phyloP scores from a whole-genome alignment of 2,329 filamentous ascomycete species.

The Gnomoniopsis sp. region DNA sequence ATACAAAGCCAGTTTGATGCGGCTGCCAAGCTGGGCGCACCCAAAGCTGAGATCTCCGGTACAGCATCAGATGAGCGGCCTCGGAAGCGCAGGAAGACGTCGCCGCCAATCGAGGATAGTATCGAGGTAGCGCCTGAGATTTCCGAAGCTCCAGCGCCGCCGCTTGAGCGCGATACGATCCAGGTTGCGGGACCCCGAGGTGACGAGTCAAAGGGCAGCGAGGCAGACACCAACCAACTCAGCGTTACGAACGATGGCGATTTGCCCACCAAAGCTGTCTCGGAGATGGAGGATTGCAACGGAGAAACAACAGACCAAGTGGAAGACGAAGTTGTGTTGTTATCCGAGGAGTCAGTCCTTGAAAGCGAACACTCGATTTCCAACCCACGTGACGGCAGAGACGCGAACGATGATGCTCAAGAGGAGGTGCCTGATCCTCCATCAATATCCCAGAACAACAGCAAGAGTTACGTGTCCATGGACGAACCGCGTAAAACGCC shows the following conservation, averaged over 20 bases:
- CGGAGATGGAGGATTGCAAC: not conserved
- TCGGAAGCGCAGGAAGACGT: slow-evolving; percentile 21
- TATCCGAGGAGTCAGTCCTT: slow-evolving; percentile 8
- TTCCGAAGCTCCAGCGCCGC: not conserved
- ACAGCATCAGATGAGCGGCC: slow-evolving; percentile 26
- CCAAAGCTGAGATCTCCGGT: slow-evolving; percentile 28
- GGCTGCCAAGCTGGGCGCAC: slow-evolving; percentile 34
- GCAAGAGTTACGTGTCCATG: not conserved
- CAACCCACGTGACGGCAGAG: not conserved
- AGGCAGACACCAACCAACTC: not conserved
- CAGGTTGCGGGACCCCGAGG: not conserved
- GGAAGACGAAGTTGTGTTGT: slow-evolving; percentile 8
- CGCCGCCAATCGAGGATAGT: slow-evolving; percentile 11
- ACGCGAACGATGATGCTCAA: not conserved
- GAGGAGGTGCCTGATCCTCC: not conserved
- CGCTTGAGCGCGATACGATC: not conserved
- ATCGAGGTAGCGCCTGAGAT: slow-evolving; percentile 12
- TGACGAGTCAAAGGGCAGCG: not conserved
- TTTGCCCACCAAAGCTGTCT: not conserved
- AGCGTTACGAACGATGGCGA: not conserved
- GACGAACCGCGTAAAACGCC: not conserved
- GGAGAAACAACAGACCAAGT: not conserved
- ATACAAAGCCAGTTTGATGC: slow-evolving; percentile 66
- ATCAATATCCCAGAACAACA: not conserved
- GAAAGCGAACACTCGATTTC: not conserved